Base-by-base conservation (phyloP, 1,284 basidiomycete genomes). In the Rhodotorula sp. region DNA sequence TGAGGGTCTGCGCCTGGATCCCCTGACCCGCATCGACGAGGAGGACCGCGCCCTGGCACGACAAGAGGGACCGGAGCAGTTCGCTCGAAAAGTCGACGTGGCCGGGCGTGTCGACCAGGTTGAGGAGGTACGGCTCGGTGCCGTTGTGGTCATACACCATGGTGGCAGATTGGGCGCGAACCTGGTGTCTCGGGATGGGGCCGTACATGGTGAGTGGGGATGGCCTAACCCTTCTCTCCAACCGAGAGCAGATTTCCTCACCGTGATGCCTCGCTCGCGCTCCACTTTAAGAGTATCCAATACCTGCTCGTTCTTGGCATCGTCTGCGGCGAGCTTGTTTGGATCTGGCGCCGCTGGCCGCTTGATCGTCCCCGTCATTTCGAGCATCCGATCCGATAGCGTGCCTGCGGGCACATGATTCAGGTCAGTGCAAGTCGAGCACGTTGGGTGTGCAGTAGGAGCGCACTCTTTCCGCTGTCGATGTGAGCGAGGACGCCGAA, bases 71-170 rank as follows among this genome's bases (percentile, higher is more conserved):
- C 60, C 97, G 87, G 21, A 92, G 90, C 16, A 99, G 93, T 82
- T 99, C 97, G 88, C 95, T 95, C 70, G 91, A 87, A 81, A 97
- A 97, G 83, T 97, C 94, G 61, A 97, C 94, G 81, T 97, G 94
- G 5, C 94, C 94, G 0, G 95, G 95, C 0, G 97, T 99, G 80
- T 99, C 95, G 78, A 99, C 95, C 49, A 99, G 84, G 81, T 99
- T 99, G 75, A 99, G 86, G 62, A 99, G 85, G 79, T 91, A 89
- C 28, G 83, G 83, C 50, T 84, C 82, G 8, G 85, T 86, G 60
- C 85, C 80, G 78, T 79, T 91, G 19, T 63, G 52, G 3, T n/a
- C 5, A 62, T 79, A 75, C 31, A 95, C 83, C 90, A 97, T 95
- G 81, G 91, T 92, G 72, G 15, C 70, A 1, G 70, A 71, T 48